A percentile compares a stretch with the other conserved stretches of the same genome.
Conservation (phyloP, 805 yeast species). For the Maudiozyma serrabonitensis region DNA sequence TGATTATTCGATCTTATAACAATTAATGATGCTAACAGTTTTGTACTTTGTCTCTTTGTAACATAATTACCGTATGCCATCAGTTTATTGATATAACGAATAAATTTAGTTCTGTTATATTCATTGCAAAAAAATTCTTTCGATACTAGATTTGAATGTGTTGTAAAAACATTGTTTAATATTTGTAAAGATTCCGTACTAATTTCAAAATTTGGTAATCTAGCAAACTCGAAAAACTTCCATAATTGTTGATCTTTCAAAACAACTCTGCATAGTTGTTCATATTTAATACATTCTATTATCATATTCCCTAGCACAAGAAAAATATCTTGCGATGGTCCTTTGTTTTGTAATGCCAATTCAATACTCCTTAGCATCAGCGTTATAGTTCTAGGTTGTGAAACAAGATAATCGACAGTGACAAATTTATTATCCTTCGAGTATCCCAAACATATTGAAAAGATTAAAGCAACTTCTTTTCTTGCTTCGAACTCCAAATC, state of each 20-base stretch:
- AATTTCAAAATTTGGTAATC: conserved; percentile 70
- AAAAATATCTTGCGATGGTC: conserved; percentile 44
- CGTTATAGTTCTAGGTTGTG: conserved; percentile 55
- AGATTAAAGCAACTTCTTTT: conserved; percentile 67
- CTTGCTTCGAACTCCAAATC: conserved; percentile 81
- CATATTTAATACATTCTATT: conserved; percentile 77
- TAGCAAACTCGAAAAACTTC: conserved; percentile 74
- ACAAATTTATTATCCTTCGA: conserved; percentile 70
- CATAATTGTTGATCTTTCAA: conserved; percentile 58
- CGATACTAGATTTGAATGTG: conserved; percentile 58
- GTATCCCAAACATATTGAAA: conserved; percentile 68
- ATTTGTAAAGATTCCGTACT: conserved; percentile 87
- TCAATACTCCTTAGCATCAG: conserved; percentile 67
- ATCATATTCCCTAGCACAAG: conserved; percentile 68
- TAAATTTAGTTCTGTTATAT: conserved; percentile 48
- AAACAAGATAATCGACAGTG: conserved; percentile 72
- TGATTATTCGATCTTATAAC: conserved; percentile 59
- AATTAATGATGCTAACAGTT: conserved; percentile 62
- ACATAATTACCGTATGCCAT: conserved; percentile 78
- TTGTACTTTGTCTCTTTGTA: conserved; percentile 82
- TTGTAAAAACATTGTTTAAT: conserved; percentile 54
- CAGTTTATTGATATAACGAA: conserved; percentile 52
- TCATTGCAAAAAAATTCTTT: conserved; percentile 48
- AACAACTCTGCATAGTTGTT: conserved; percentile 51
- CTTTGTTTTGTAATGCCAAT: conserved; percentile 28